phyloP scores from a whole-genome alignment of 1,284 basidiomycete species.

The Bjerkandera adusta region DNA sequence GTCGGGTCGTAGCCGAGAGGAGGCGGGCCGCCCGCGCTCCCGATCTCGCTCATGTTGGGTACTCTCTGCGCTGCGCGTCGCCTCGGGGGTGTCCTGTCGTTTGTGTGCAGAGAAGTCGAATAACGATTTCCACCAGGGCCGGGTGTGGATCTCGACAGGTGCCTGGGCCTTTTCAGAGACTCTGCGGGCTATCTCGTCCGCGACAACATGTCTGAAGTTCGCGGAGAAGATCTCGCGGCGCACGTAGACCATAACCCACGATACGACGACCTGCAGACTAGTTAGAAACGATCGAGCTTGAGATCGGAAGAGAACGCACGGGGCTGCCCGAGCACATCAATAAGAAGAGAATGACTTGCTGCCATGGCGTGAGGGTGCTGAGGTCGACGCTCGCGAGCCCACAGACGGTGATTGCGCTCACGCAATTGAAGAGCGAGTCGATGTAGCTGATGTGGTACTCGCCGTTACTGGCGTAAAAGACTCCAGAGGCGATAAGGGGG shows the following conservation, averaged over 20 bases:
- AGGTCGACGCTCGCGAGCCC: slow-evolving; percentile 76
- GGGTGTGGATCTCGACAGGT: slow-evolving; percentile 22
- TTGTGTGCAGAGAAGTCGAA: slow-evolving; percentile 15
- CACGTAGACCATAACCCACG: slow-evolving; percentile 71
- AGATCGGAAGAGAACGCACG: slow-evolving; percentile 40
- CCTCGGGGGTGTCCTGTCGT: slow-evolving; percentile 9
- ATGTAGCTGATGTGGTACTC: slow-evolving; percentile 62
- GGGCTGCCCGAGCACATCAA: slow-evolving; percentile 74
- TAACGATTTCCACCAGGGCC: slow-evolving; percentile 29
- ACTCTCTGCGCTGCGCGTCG: neutral
- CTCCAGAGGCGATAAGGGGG: slow-evolving; percentile 69
- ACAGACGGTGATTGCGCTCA: slow-evolving; percentile 79
- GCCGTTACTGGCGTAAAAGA: slow-evolving; percentile 78
- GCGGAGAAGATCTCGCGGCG: slow-evolving; percentile 76
- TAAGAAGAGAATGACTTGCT: slow-evolving; percentile 73
- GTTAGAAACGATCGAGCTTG: neutral
- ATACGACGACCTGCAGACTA: slow-evolving; percentile 52
- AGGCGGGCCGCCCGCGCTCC: slow-evolving; percentile 12
- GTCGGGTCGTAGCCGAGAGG: slow-evolving; percentile 52
- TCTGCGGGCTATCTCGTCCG: slow-evolving; percentile 40
- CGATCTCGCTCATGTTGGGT: neutral
- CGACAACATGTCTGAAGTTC: slow-evolving; percentile 70
- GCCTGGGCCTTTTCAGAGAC: slow-evolving; percentile 18
- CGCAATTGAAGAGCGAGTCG: slow-evolving; percentile 73
- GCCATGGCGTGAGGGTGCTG: slow-evolving; percentile 70